Evolutionary conservation across 345 rosid species (phyloP).

Genomic region (Carallia pectinifolia): DNA sequence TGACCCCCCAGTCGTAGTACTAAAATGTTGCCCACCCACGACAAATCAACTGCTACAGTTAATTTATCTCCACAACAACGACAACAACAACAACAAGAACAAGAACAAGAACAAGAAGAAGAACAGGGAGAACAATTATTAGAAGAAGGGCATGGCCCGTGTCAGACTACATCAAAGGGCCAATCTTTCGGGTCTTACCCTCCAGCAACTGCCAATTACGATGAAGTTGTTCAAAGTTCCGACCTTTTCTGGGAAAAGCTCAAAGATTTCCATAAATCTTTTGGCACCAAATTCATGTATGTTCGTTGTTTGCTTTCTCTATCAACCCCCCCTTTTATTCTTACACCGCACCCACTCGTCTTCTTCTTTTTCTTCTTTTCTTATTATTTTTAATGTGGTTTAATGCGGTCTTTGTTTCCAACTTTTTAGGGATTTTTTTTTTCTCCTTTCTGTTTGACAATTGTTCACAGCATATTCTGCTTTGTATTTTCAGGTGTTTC

Average conservation of each 20-base stretch:
- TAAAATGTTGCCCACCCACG: conserved; percentile 12
- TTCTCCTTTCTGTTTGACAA: neutral
- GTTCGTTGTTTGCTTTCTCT: conserved; percentile 16
- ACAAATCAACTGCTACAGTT: conserved; percentile 8
- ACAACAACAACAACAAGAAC: neutral
- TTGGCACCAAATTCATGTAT: conserved; percentile 55
- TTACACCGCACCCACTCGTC: neutral
- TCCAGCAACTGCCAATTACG: conserved; percentile 43
- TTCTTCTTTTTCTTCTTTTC: neutral
- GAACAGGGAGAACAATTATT: too few species aligned
- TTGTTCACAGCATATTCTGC: neutral
- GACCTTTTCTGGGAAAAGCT: conserved; percentile 78
- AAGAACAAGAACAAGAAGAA: too few species aligned
- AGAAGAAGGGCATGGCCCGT: too few species aligned
- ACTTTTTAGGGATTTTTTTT: neutral
- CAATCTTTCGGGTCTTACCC: conserved; percentile 39
- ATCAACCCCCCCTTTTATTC: neutral
- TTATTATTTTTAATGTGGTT: too few species aligned
- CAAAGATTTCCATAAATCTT: conserved; percentile 44
- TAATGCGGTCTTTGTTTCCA: too few species aligned
- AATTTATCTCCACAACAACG: conserved; percentile 29
- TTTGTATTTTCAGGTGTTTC: neutral
- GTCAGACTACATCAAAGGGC: conserved; percentile 35
- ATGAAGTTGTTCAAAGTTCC: conserved; percentile 60
- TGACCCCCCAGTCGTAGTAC: neutral